Conservation (phyloP, 2,329 filamentous ascomycete genomes). For the Alternaria triticimaculans region DNA sequence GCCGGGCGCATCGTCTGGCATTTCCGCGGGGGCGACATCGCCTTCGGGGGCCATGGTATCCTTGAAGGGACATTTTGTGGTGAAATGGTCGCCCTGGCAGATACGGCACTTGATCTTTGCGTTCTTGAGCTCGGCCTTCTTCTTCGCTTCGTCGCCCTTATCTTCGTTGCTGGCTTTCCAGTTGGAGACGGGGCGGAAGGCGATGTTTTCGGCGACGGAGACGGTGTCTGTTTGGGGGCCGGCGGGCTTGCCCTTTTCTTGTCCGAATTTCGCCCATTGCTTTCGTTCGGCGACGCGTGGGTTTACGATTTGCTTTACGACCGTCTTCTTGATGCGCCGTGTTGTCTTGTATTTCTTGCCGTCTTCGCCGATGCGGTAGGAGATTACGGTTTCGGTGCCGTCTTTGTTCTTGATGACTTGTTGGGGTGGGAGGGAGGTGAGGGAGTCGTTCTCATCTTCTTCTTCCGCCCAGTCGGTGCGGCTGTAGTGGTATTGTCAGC, state of each 20-base stretch:
- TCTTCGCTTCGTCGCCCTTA: constrained; percentile 74
- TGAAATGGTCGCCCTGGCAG: constrained; percentile 98
- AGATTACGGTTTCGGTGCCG: constrained; percentile 94
- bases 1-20: constrained; percentile 55
- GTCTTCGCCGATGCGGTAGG: constrained; percentile 88
- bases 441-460: constrained; percentile 72
- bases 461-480: constrained; percentile 87
- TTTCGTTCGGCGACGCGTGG: constrained; percentile 95
- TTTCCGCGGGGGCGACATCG: constrained; percentile 55
- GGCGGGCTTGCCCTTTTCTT: constrained; percentile 80
- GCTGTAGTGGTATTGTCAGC: constrained; percentile 42
- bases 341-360: constrained; percentile 97
- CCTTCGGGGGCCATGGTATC: constrained; percentile 93
- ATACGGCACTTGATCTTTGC: constrained; percentile 99
- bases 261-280: constrained; percentile 90
- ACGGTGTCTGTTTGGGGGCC: constrained; percentile 91
- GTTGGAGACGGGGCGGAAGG: constrained; percentile 91
- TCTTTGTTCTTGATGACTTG: constrained; percentile 96
- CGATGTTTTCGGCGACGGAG: constrained; percentile 95
- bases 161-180: constrained; percentile 89
- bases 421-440: constrained; percentile 81
- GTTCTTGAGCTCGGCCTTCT: constrained; percentile 81
- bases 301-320: constrained; percentile 93
- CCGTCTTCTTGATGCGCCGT: constrained; percentile 89
- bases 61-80: constrained; percentile 98